Evolutionary conservation across 176 grass and related monocot genomes (phyloP).

Genomic region (Musa itinerans): DNA sequence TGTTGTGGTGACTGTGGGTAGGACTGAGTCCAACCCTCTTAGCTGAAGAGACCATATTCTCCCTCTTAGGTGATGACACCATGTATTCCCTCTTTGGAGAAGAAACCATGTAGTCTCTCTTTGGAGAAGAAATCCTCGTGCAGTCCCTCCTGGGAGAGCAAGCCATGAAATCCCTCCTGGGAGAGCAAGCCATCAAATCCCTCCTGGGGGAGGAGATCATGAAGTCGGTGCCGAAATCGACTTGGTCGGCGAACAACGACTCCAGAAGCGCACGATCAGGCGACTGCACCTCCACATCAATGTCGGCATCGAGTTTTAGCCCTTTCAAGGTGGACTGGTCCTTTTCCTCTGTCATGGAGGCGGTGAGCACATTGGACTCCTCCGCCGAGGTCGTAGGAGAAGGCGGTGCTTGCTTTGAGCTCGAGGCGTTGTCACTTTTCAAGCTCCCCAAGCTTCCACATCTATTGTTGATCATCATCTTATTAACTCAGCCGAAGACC

Average conservation of each 20-base stretch:
- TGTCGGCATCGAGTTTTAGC: slow-evolving; percentile 38
- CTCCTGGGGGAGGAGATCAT: slow-evolving; percentile 45
- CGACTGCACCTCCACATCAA: slow-evolving; percentile 47
- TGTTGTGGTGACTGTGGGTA: neutral
- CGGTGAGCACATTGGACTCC: slow-evolving; percentile 46
- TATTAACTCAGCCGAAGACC: neutral
- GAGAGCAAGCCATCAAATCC: slow-evolving; percentile 45
- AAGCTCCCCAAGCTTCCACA: slow-evolving; percentile 37
- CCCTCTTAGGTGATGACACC: slow-evolving; percentile 33
- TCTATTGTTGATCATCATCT: slow-evolving; percentile 13
- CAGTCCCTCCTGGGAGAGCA: slow-evolving; percentile 50
- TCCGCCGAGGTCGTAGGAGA: slow-evolving; percentile 39
- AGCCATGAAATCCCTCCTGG: slow-evolving; percentile 33
- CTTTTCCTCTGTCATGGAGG: slow-evolving; percentile 27
- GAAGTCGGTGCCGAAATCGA: slow-evolving; percentile 36
- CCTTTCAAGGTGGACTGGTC: slow-evolving; percentile 33
- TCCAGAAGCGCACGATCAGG: slow-evolving; percentile 50
- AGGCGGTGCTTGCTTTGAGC: slow-evolving; percentile 31
- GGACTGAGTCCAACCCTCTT: neutral
- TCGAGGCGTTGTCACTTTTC: slow-evolving; percentile 12
- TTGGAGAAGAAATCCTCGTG: slow-evolving; percentile 37
- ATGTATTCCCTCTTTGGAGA: slow-evolving; percentile 45
- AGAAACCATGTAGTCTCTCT: slow-evolving; percentile 45
- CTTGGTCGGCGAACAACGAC: slow-evolving; percentile 49
- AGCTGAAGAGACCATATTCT: neutral